Percentiles rank a stretch among this genome's conserved stretches.
Evolutionary conservation across 2,329 filamentous ascomycete genomes (phyloP).

Genomic region (Ceratocystiopsis minuta): DNA sequence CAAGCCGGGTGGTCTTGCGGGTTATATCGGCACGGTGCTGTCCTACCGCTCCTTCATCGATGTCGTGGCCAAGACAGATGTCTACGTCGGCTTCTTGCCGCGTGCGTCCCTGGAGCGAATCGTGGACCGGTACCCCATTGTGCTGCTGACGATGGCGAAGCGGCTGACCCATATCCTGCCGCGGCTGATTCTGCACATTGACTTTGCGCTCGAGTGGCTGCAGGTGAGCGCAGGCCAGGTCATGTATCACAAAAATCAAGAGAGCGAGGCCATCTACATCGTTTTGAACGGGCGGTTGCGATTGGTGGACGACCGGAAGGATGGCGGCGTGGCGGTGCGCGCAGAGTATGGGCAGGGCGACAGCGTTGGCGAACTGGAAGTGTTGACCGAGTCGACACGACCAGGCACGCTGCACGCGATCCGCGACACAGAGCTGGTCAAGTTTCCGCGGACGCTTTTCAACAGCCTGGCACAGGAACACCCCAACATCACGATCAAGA

Average conservation of each 20-base stretch:
- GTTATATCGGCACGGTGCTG: slow-evolving; percentile 85
- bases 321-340: slow-evolving; percentile 67
- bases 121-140: slow-evolving; percentile 79
- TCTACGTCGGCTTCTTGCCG: slow-evolving; percentile 91
- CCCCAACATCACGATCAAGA: slow-evolving; percentile 95
- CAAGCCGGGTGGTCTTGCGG: slow-evolving; percentile 84
- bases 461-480: slow-evolving; percentile 96
- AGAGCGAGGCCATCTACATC: slow-evolving; percentile 96
- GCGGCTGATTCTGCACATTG: slow-evolving; percentile 81
- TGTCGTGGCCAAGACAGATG: slow-evolving; percentile 92
- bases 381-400: slow-evolving; percentile 84
- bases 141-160: slow-evolving; percentile 91
- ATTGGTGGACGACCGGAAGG: slow-evolving; percentile 63
- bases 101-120: slow-evolving; percentile 74
- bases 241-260: slow-evolving; percentile 82
- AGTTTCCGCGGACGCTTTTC: slow-evolving; percentile 88
- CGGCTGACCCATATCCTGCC: slow-evolving; percentile 77
- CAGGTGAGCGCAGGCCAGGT: slow-evolving; percentile 92
- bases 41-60: slow-evolving; percentile 94
- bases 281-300: slow-evolving; percentile 85
- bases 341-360: slow-evolving; percentile 95
- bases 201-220: slow-evolving; percentile 96
- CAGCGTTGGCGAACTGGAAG: slow-evolving; percentile 91
- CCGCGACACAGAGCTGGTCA: slow-evolving; percentile 87
- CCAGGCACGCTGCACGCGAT: slow-evolving; percentile 89